Percentiles rank a stretch among this genome's conserved stretches.
phyloP scores from a whole-genome alignment of 345 rosid genomes.

The Punica granatum region DNA sequence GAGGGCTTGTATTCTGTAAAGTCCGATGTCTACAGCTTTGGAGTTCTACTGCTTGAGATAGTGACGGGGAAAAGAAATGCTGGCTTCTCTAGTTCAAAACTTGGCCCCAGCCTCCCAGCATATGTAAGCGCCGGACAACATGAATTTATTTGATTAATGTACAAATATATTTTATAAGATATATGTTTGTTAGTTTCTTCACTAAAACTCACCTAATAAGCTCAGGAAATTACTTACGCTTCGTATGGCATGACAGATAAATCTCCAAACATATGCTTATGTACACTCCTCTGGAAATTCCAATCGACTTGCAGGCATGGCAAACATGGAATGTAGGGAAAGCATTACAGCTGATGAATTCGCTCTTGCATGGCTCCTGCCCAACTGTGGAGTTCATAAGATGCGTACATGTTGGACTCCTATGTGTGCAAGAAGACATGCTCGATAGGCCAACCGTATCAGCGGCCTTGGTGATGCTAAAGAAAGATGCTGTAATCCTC shows the following conservation, averaged over 20 bases:
- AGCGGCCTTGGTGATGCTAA: slow-evolving; percentile 26
- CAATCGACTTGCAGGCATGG: slow-evolving; percentile 30
- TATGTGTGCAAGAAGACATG: slow-evolving; percentile 43
- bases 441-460: slow-evolving; percentile 41
- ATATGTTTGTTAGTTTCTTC: too few relatives aligned
- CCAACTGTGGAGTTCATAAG: slow-evolving; percentile 23
- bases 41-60: slow-evolving; percentile 36
- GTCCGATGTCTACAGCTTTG: slow-evolving; percentile 38
- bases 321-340: slow-evolving; percentile 31
- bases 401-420: slow-evolving; percentile 37
- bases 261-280: too few relatives aligned
- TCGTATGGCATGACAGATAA: too few relatives aligned
- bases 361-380: slow-evolving; percentile 19
- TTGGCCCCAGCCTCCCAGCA: slow-evolving; percentile 17
- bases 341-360: slow-evolving; percentile 32
- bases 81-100: slow-evolving; percentile 11
- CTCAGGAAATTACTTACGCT: too few relatives aligned
- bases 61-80: slow-evolving; percentile 27
- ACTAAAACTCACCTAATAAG: too few relatives aligned
- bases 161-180: too few relatives aligned
- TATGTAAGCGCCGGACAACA: slow-evolving; percentile 14
- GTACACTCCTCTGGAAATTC: background rate
- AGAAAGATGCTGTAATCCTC: slow-evolving; percentile 19
- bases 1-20: slow-evolving; percentile 31
- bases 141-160: too few relatives aligned